Conservation (phyloP, 192 early-diverging fungal species). For the Haplosporangium gracile region DNA sequence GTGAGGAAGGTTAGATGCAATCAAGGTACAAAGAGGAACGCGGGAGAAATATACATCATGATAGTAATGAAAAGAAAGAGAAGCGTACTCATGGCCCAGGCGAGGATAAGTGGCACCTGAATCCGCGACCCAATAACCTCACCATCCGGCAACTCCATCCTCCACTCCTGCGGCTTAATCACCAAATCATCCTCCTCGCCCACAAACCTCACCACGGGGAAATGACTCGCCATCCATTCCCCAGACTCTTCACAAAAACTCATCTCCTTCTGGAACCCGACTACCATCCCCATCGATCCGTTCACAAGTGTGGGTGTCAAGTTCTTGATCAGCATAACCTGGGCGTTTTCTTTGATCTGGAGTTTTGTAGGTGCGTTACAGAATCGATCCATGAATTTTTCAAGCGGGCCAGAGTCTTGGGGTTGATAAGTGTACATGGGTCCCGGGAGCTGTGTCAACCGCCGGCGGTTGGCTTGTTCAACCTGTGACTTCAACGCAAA, state of each 20-base stretch:
- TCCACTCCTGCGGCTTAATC: slow-evolving; percentile 48
- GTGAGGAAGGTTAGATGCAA: background rate
- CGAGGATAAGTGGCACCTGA: slow-evolving; percentile 82
- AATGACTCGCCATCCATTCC: slow-evolving; percentile 13
- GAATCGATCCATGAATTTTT: slow-evolving; percentile 51
- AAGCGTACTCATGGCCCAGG: slow-evolving; percentile 82
- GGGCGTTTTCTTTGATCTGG: slow-evolving; percentile 79
- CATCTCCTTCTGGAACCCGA: slow-evolving; percentile 57
- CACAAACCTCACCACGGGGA: slow-evolving; percentile 34
- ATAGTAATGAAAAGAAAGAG: background rate
- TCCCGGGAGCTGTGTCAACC: slow-evolving; percentile 69
- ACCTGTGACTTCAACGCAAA: slow-evolving; percentile 74
- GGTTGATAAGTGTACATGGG: slow-evolving; percentile 61
- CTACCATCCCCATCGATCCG: slow-evolving; percentile 80
- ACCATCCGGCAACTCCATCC: slow-evolving; percentile 43
- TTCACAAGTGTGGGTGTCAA: slow-evolving; percentile 77
- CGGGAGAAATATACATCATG: background rate
- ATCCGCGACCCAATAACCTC: slow-evolving; percentile 41
- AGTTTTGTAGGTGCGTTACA: slow-evolving; percentile 73
- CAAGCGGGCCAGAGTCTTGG: slow-evolving; percentile 58
- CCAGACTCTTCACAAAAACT: background rate
- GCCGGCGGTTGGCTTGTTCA: slow-evolving; percentile 73
- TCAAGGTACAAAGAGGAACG: background rate
- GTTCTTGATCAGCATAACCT: slow-evolving; percentile 92
- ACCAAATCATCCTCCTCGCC: slow-evolving; percentile 49